Base-by-base conservation (phyloP, 2,329 filamentous ascomycete species). In the Sphaerostilbella broomeana region DNA sequence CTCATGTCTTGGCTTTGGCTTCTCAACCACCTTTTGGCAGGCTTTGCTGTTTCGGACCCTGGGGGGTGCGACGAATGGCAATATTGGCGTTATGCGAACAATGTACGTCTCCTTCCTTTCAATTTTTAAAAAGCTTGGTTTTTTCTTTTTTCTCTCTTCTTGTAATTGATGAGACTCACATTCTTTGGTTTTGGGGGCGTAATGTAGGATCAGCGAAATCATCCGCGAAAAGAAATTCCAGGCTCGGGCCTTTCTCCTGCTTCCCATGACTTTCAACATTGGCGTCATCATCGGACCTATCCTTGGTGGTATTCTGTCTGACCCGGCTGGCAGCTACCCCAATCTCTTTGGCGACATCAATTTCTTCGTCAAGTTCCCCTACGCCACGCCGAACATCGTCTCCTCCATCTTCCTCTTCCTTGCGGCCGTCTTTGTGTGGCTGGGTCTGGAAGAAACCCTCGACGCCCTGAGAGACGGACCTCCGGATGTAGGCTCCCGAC, bases 261-360 rank as follows among this genome's bases (percentile, higher is more conserved):
- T 89, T 48, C 82, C 84, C 13, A 85, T 90, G 57, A 69, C 74
- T 0, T 79, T 79, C 12, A 89, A 89, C 49, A 37, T 89, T 5
- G 85, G 85, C 2, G 77, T 88, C 32, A 79, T 86, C 44, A 38
- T 86, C 2, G 85, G 85, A 0, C 83, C 84, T 4, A 53, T 85
- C 13, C 55, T 86, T 12, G 83, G 84, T 30, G 85, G 84, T 38
- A 66, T 70, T 2, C 69, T 90, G 2, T 79, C 83, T 17, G 72
- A 84, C 37, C 85, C 84, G 2, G 77, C 15, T 46, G 65, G 22
- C 69, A 81, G 57, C 79, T 81, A 58, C 67, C 77, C 25, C 43
- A 57, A 1, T 37, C 70, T 68, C 1, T 76, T 77, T 42, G 72
- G 73, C 10, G 44, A 62, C 18, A 52, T 68, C 3, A 48, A 48